These are phyloP conservation scores for Yamadazyma insecticola DNA, from an alignment of 805 yeast species.

Conservation along the genomic window DNA sequence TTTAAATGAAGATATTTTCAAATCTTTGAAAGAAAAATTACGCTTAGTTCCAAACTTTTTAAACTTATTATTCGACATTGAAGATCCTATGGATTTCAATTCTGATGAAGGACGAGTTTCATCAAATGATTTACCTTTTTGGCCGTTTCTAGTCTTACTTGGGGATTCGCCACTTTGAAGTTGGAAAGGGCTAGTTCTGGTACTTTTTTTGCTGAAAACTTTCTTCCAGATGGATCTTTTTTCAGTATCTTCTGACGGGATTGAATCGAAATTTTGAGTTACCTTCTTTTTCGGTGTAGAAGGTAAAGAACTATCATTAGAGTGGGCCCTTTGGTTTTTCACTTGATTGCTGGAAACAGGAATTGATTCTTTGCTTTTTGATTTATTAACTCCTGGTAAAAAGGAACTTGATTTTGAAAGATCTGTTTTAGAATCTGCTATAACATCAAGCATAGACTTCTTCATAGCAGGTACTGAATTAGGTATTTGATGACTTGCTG, in stretches of 20 bases:
- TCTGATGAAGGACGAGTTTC: not conserved
- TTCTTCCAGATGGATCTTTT: constrained; percentile 9
- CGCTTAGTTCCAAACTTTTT: constrained; percentile 5
- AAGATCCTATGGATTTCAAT: constrained; percentile 2
- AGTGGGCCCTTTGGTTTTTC: not conserved
- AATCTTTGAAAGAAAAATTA: constrained; percentile 10
- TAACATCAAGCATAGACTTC: no score
- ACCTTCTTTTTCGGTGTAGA: constrained; percentile 5
- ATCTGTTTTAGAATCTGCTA: no score
- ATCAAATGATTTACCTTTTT: not conserved
- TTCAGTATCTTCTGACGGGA: not conserved
- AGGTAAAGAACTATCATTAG: constrained; percentile 8
- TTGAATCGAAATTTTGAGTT: not conserved
- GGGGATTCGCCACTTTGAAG: no score
- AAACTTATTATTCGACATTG: constrained; percentile 4
- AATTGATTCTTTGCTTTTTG: not conserved
- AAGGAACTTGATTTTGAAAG: no score
- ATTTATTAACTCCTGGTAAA: not conserved
- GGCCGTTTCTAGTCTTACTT: no score
- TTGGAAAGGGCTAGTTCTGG: not conserved
- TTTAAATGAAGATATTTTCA: constrained; percentile 9
- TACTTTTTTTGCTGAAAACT: constrained; percentile 6
- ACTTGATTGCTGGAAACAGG: not conserved
- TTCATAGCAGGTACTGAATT: no score
- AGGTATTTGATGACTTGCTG: no score